Evolutionary conservation across 2,329 filamentous ascomycete species (phyloP), one percentile per base, ranked within the genome.

Genomic region (Gnomoniopsis smithogilvyi): DNA sequence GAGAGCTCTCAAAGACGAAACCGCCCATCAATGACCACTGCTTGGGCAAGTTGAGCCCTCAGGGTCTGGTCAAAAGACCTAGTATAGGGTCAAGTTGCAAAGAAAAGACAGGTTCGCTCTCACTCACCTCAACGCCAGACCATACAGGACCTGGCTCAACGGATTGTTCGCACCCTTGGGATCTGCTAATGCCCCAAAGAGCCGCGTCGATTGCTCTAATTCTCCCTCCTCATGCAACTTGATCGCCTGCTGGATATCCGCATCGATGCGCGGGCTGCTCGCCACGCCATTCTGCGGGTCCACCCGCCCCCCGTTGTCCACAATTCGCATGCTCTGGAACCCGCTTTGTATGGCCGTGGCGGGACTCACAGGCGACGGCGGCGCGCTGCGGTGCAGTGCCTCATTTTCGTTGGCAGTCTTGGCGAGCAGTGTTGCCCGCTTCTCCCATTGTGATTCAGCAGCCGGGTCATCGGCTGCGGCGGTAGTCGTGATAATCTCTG

Each of bases 191-290:
- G 81, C 80, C 30, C 86, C 90, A 75, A 99, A 99, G 74, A 98
- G 85, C 54, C 79, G 78, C n/a, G 95, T 97, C 55, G 92, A 95
- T 68, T 80, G 76, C 67, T 86, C 84, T 58, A 96, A 81, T 62
- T 95, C 83, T 59, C 94, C 94, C 50, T 80, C 81, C 74, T 99
- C 95, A 72, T 99, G 95, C 64, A 98, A 80, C 62, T 89, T 84
- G 70, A 99, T 99, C n/a, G 95, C 95, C 75, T 96, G 88, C 74
- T 97, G 94, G 60, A 99, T 96, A 73, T 91, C 87, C 60, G 83
- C 80, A 70, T 88, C 85, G 56, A 82, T 81, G 59, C 75, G 74
- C 69, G 82, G 78, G 51, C 78, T 79, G 55, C 78, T 81, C 38
- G 83, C 77, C 11, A 69, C 69, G 38, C 67, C 69, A 19, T 59